Evolutionary conservation across 176 grass and related monocot genomes (phyloP), one percentile per base, ranked within the genome.

Genomic region (Musa schizocarpa): DNA sequence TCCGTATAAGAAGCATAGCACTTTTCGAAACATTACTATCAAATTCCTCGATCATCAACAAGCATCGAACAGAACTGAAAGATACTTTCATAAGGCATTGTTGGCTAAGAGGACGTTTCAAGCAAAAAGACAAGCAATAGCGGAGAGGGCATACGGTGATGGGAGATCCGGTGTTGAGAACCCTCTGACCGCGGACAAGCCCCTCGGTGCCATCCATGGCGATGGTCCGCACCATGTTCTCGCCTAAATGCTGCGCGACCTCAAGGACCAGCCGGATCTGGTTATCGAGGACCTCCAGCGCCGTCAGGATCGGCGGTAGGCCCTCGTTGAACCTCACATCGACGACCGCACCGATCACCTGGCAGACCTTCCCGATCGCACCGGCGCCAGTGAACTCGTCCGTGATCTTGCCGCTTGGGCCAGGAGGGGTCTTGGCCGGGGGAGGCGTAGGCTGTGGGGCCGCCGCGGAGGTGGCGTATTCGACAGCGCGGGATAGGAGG

Each of bases 121-220:
- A n/a, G 0, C 14, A 8, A 8, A n/a, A 50, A 25, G 12, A 11
- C 19, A n/a, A 3, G 19, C 17, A 9, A 70, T 19, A 51, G 12
- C 8, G n/a, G 8, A 29, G 4, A 22, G 9, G 68, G 20, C 68
- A 50, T 98, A 98, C 94, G 43, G 94, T 98, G 85, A 98, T 98
- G 0, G 94, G 94, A 26, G 94, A 98, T 58, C 94, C 94, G 22
- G 94, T 98, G 86, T 98, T 98, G 63, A 98, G 83, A 78, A 98
- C 94, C 50, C 84, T 81, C 88, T 98, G 94, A 20, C 94, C 94
- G 64, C 94, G 90, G 8, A 98, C 94, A 24, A 98, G 90, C 62
- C 94, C 94, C 81, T 98, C 94, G 0, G 94, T 98, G 8, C 94
- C 94, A 74, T 98, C 94, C 94, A 98, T 98, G 67, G 94, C 94